Evolutionary conservation across 305 asterid species (phyloP), one percentile per base, ranked within the genome.

Genomic region (Ilex paraguariensis): DNA sequence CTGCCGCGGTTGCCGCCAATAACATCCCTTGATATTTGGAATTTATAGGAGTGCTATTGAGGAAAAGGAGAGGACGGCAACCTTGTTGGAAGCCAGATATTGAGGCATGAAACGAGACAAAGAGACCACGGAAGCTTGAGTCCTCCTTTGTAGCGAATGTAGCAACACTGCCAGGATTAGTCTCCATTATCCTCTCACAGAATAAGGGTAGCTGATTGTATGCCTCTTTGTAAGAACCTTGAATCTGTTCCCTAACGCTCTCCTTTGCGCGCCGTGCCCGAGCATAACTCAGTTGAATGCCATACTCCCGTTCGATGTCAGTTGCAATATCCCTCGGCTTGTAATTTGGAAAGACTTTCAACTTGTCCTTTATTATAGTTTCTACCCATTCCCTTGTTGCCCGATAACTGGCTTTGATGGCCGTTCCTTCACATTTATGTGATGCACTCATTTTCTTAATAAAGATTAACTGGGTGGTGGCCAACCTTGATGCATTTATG

Each of bases 391-490:
- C 53, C 53, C 53, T 49, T 49, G 53, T 49, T 49, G 53, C 53
- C 14, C 53, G 53, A 49, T 11, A 49, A 49, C 53, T 49, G 53
- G 53, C 53, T 49, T 49, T 12, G 42, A 36, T 4, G 42, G 42
- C 42, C 2, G 42, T 36, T n/a, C 53, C 53, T 5, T 49, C 53
- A n/a, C 53, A 49, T 12, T 7, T 49, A 12, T 49, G 53, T n/a
- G 14, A 12, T 4, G 15, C 13, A 12, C 5, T 49, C 14, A 49
- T 49, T 49, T 49, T 49, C 53, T 49, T 49, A 11, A 49, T 49
- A 49, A 12, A 49, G 53, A 49, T 49, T 7, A 49, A 12, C 58
- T 54, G 58, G 33, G 58, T 54, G 58, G 58, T 54, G 30, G 58
- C 10, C 58, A 54, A 14, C 33, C 33, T 54, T 54, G 58, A 54